Percentiles rank a stretch among this genome's conserved stretches.
Evolutionary conservation across 805 yeast genomes (phyloP).

Genomic region (Kodamaea kakaduensis): DNA sequence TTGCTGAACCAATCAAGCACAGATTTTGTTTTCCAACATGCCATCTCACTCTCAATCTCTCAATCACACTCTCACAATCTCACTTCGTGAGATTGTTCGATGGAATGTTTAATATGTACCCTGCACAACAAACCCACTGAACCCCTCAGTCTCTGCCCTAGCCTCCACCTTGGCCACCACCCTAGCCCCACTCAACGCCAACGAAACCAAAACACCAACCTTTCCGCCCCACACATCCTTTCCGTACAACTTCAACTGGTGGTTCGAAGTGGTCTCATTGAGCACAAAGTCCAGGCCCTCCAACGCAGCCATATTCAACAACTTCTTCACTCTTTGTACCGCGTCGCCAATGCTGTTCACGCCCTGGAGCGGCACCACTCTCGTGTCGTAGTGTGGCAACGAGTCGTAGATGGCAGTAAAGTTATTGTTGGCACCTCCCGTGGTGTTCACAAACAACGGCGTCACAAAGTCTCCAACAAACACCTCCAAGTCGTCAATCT

Average conservation of each 20-base stretch:
- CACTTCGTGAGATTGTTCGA: no score
- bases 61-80: no score
- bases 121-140: slow-evolving; percentile 46
- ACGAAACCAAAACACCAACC: slow-evolving; percentile 46
- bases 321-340: slow-evolving; percentile 48
- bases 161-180: slow-evolving; percentile 57
- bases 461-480: slow-evolving; percentile 76
- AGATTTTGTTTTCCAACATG: no score
- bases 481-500: slow-evolving; percentile 73
- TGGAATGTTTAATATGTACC: slow-evolving; percentile 12
- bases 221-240: slow-evolving; percentile 62
- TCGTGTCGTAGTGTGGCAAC: slow-evolving; percentile 54
- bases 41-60: no score
- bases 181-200: slow-evolving; percentile 54
- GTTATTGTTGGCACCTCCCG: slow-evolving; percentile 47
- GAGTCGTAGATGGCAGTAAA: slow-evolving; percentile 74
- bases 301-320: slow-evolving; percentile 54
- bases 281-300: slow-evolving; percentile 69
- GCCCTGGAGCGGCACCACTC: slow-evolving; percentile 61
- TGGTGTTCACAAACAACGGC: slow-evolving; percentile 51
- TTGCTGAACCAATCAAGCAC: no score
- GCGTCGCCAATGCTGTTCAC: slow-evolving; percentile 33
- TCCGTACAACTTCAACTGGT: slow-evolving; percentile 78
- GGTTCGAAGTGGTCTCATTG: slow-evolving; percentile 50
- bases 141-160: slow-evolving; percentile 43